A percentile compares a stretch with the other conserved stretches of the same genome.
phyloP scores from a whole-genome alignment of 257 asterid genomes.

The Nicotiana sylvestris region DNA sequence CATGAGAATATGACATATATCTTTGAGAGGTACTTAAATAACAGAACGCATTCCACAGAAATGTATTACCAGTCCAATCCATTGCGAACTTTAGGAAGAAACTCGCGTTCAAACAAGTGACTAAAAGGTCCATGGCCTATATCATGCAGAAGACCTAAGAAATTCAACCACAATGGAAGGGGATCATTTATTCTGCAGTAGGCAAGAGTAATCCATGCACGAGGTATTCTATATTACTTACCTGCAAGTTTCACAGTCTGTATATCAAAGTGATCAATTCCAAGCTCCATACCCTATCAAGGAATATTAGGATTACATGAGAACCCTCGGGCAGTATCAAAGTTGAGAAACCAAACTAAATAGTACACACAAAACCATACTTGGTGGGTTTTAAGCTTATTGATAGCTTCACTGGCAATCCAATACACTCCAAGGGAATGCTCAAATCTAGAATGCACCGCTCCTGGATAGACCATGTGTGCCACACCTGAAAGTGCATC shows the following conservation, averaged over 20 bases:
- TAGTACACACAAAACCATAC: constrained; percentile 29
- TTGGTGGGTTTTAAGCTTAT: constrained; percentile 57
- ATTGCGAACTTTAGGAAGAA: constrained; percentile 63
- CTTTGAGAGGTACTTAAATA: background rate
- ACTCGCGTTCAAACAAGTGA: constrained; percentile 88
- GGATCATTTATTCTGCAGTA: constrained; percentile 16
- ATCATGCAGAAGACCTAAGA: constrained; percentile 84
- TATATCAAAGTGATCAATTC: constrained; percentile 69
- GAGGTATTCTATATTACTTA: constrained; percentile 14
- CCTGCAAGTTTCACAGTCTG: constrained; percentile 94
- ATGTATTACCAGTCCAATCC: constrained; percentile 65
- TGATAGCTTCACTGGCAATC: constrained; percentile 87
- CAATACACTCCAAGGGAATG: constrained; percentile 97
- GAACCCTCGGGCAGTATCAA: background rate
- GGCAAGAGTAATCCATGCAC: constrained; percentile 13
- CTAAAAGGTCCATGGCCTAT: constrained; percentile 97
- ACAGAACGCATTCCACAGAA: background rate
- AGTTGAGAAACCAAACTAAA: background rate
- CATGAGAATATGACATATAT: background rate
- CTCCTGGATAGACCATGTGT: constrained; percentile 92
- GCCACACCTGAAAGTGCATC: constrained; percentile 53
- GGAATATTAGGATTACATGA: background rate
- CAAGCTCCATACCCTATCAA: constrained; percentile 85
- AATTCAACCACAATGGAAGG: constrained; percentile 17
- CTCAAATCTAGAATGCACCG: constrained; percentile 60